phyloP scores from a whole-genome alignment of 2,329 filamentous ascomycete species.

The Ophiocordyceps camponoti-floridani region DNA sequence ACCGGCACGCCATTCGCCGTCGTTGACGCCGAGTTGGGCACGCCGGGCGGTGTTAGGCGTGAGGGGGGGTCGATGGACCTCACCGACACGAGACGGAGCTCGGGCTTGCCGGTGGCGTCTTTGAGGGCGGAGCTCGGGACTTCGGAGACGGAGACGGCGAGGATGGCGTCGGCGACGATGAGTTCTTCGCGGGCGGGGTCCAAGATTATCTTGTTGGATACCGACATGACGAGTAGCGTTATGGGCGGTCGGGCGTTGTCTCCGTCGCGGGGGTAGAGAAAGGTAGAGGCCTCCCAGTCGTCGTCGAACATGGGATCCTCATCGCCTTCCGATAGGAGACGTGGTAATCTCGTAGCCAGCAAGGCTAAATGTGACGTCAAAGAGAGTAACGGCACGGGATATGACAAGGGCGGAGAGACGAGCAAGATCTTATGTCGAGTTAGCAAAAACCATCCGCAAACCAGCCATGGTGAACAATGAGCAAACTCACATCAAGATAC shows the following conservation, averaged over 20 bases:
- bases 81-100: slow-evolving; percentile 46
- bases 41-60: slow-evolving; percentile 51
- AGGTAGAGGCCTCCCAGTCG: slow-evolving; percentile 76
- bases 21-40: slow-evolving; percentile 45
- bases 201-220: slow-evolving; percentile 81
- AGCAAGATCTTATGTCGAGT: slow-evolving; percentile 61
- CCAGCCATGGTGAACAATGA: background rate
- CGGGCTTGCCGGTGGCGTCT: slow-evolving; percentile 22
- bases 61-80: slow-evolving; percentile 61
- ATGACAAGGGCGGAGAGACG: slow-evolving; percentile 82
- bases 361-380: slow-evolving; percentile 88
- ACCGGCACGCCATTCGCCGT: slow-evolving; percentile 24
- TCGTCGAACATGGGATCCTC: slow-evolving; percentile 97
- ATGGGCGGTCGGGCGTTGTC: slow-evolving; percentile 50
- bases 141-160: slow-evolving; percentile 66
- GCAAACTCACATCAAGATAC: slow-evolving; percentile 68
- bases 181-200: slow-evolving; percentile 85
- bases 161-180: slow-evolving; percentile 73
- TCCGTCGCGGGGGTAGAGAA: slow-evolving; percentile 46
- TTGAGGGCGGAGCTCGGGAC: slow-evolving; percentile 14
- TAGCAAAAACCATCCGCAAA: background rate
- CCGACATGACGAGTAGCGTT: slow-evolving; percentile 75
- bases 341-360: slow-evolving; percentile 67
- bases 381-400: slow-evolving; percentile 81
- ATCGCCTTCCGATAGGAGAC: slow-evolving; percentile 72